A percentile compares a stretch with the other conserved stretches of the same genome.
These are phyloP conservation scores for Globisporangium rhizosaccharum DNA, from an alignment of 352 stramenopile species.

Conservation along the genomic window DNA sequence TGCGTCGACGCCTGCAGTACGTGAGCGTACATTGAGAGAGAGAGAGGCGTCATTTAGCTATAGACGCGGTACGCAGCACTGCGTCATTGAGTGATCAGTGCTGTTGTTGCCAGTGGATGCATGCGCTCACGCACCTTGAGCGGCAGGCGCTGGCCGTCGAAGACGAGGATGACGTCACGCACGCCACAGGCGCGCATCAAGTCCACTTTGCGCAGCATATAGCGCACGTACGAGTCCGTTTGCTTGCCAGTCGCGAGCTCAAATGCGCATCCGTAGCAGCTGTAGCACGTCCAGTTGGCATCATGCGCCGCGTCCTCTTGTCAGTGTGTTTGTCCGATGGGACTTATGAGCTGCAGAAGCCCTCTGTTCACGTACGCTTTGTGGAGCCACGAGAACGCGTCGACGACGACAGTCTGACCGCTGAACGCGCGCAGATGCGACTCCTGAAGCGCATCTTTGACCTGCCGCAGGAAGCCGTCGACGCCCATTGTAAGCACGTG, in stretches of 20 bases:
- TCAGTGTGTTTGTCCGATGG: background rate
- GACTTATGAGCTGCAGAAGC: too few relatives aligned
- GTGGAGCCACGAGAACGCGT: slow-evolving; percentile 77
- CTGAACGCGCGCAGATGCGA: slow-evolving; percentile 48
- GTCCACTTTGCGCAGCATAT: slow-evolving; percentile 73
- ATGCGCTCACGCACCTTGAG: slow-evolving; percentile 39
- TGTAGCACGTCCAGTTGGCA: slow-evolving; percentile 9
- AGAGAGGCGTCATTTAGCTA: too few relatives aligned
- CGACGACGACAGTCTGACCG: slow-evolving; percentile 55
- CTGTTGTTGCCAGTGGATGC: too few relatives aligned
- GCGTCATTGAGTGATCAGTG: too few relatives aligned
- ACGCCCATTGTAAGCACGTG: slow-evolving; percentile 37
- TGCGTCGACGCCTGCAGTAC: slow-evolving; percentile 48
- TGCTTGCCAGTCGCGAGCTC: slow-evolving; percentile 58
- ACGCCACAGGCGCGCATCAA: slow-evolving; percentile 51
- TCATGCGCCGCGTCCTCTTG: background rate
- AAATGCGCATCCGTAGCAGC: slow-evolving; percentile 74
- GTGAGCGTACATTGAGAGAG: background rate
- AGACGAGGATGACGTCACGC: slow-evolving; percentile 57
- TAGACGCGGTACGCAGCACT: too few relatives aligned
- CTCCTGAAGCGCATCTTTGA: slow-evolving; percentile 49
- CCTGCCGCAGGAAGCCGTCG: slow-evolving; percentile 54
- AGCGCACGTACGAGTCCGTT: slow-evolving; percentile 62
- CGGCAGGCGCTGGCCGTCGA: slow-evolving; percentile 67
- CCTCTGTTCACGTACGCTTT: slow-evolving; percentile 48